Conservation (phyloP, 2,329 filamentous ascomycete species). For the Cytospora paraplurivora region DNA sequence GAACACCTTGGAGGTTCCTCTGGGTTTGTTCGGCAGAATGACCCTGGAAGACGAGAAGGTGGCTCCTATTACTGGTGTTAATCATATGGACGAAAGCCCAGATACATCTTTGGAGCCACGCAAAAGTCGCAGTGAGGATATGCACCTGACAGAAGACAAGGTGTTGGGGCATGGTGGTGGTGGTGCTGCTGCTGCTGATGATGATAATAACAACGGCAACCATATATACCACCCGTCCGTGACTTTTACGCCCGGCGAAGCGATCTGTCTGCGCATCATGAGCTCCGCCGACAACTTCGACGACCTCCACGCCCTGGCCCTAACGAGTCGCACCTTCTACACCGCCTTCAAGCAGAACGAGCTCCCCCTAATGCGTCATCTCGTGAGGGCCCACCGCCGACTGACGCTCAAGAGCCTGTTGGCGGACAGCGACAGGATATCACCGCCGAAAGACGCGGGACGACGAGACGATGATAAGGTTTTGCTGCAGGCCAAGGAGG, state of each 20-base stretch:
- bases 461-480: not conserved
- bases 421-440: slow-evolving; percentile 26
- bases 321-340: slow-evolving; percentile 47
- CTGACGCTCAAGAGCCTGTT: slow-evolving; percentile 10
- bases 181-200: not conserved
- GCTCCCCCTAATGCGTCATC: slow-evolving; percentile 38
- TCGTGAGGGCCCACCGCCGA: slow-evolving; percentile 33
- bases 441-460: not conserved
- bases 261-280: slow-evolving; percentile 45
- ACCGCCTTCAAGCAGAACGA: slow-evolving; percentile 49
- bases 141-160: not conserved
- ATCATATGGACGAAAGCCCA: slow-evolving; percentile 35
- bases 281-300: slow-evolving; percentile 42
- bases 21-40: slow-evolving; percentile 18
- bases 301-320: slow-evolving; percentile 47
- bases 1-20: slow-evolving; percentile 31
- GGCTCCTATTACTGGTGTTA: slow-evolving; percentile 30
- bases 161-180: slow-evolving; percentile 35
- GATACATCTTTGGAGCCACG: not conserved
- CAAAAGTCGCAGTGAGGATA: not conserved
- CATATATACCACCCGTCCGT: not conserved
- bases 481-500: not conserved
- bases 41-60: not conserved
- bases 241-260: slow-evolving; percentile 32
- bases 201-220: not conserved